Conservation (phyloP, 1,284 basidiomycete genomes). For the Apiotrichum montevideense region DNA sequence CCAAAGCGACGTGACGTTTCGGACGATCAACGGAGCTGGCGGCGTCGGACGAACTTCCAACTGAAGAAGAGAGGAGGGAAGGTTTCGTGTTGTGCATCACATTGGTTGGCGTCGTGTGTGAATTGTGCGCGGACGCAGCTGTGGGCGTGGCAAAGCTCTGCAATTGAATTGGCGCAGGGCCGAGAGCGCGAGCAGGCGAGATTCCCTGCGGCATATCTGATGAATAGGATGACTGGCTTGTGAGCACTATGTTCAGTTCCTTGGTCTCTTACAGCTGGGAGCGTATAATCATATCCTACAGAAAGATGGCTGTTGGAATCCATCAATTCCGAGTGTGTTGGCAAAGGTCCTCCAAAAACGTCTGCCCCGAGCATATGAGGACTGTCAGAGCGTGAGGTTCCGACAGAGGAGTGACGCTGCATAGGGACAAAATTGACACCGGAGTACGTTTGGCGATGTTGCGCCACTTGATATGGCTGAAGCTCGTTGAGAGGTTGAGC, state of each 20-base stretch:
- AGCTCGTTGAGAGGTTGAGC: background rate
- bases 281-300: constrained; percentile 5
- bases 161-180: constrained; percentile 33
- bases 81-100: background rate
- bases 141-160: constrained; percentile 28
- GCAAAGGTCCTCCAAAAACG: constrained; percentile 19
- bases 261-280: background rate
- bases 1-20: background rate
- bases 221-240: background rate
- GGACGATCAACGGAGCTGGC: constrained; percentile 17
- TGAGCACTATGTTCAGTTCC: background rate
- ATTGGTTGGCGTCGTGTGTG: constrained; percentile 10
- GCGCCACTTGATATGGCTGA: constrained; percentile 2
- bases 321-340: background rate
- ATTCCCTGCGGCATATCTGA: constrained; percentile 27
- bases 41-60: constrained; percentile 5
- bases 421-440: constrained; percentile 10
- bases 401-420: constrained; percentile 27
- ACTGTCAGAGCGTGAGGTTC: constrained; percentile 21
- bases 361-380: constrained; percentile 34
- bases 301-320: background rate
- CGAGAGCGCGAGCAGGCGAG: constrained; percentile 40
- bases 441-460: constrained; percentile 4
- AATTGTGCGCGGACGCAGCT: background rate
- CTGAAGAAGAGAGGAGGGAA: constrained; percentile 4